Percentiles rank a stretch among this genome's conserved stretches.
phyloP scores from a whole-genome alignment of 202 grass and related monocot species.

The Digitaria exilis region DNA sequence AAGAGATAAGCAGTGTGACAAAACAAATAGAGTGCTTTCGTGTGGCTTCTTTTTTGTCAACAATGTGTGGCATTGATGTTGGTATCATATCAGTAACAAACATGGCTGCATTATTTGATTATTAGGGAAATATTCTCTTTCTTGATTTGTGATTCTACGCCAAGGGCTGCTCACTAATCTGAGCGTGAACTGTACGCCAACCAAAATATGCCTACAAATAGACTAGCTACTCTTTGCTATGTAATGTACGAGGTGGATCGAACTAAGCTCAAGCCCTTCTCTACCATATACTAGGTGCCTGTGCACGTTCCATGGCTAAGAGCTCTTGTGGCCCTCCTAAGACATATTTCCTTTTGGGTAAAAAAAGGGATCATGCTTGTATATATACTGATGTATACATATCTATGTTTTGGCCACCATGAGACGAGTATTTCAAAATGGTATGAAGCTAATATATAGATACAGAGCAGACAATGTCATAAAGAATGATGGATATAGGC shows the following conservation, averaged over 20 bases:
- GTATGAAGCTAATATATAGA: background rate
- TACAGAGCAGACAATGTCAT: no score
- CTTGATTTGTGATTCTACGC: background rate
- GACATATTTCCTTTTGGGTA: no score
- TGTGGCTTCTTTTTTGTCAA: background rate
- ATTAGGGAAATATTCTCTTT: background rate
- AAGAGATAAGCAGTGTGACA: background rate
- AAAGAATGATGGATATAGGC: no score
- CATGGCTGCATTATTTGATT: background rate
- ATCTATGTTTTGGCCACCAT: no score
- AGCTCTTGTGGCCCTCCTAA: background rate
- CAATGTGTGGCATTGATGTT: background rate
- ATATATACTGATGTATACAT: no score
- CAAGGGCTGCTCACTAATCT: background rate
- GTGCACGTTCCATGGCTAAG: constrained; percentile 20
- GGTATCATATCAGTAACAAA: background rate
- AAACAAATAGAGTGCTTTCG: background rate
- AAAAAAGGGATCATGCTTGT: no score
- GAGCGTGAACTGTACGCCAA: background rate
- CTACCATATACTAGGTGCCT: background rate
- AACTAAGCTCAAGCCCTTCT: background rate
- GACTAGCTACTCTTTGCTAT: background rate
- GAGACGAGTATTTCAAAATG: no score
- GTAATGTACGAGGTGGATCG: background rate
- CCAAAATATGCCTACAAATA: background rate